Base-by-base conservation (phyloP, 192 early-diverging fungal species). In the Dissophora globulifera region DNA sequence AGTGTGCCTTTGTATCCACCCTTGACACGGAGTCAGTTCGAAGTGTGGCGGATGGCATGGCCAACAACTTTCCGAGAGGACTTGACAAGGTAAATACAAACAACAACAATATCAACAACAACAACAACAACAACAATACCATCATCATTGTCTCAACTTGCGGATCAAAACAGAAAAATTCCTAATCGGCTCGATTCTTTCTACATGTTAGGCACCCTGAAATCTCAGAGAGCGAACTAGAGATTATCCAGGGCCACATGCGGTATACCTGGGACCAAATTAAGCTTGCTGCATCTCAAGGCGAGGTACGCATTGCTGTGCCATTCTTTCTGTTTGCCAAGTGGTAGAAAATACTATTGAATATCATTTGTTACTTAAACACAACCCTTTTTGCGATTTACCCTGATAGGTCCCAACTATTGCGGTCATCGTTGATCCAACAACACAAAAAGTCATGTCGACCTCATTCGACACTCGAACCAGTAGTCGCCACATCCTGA, bases 1-100 rank as follows among this genome's bases (percentile, higher is more conserved):
- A 41, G 52, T n/a, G 87, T 94, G 0, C 86, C 93, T 3, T 74
- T 71, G 23, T 71, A 86, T 53, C 79, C 93, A 38, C 84, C 95
- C 0, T 58, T 87, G 27, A 94, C 92, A 1, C 50, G 80, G 5
- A 62, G 83, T 11, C 93, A 97, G 65, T 92, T 91, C 61, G 86
- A 92, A 10, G 71, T 71, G 30, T 97, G 95, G 93, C 93, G 87
- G 61, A 13, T 46, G 13, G 20, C 91, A 23, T 97, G 95, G 95
- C 94, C 95, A 7, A 82, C 94, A n/a, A 78, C 81, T 22, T 97
- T 89, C 57, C 87, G 91, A 33, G 87, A 88, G 59, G 81, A 88
- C 57, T 62, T 67, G 0, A 82, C 62, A 38, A 70, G 71, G 65
- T 80, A 60, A n/a, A n/a, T n/a, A n/a, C n/a, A n/a, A n/a, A n/a